Percentiles rank a stretch among this genome's conserved stretches.
phyloP scores from a whole-genome alignment of 2,329 filamentous ascomycete genomes.

The Ilyonectria destructans region DNA sequence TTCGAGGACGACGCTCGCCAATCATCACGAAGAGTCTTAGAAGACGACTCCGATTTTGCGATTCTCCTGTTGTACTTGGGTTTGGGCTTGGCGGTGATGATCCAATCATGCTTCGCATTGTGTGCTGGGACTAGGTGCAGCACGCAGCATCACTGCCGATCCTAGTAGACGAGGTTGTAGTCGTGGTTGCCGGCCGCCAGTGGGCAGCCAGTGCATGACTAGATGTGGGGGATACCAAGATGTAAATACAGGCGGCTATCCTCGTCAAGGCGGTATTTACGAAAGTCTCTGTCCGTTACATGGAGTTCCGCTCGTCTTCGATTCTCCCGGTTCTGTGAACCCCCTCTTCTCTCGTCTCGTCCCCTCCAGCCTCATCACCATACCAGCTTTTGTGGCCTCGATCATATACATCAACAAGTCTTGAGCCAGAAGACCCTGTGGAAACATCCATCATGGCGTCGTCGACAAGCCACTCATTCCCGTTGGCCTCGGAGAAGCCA shows the following conservation, averaged over 20 bases:
- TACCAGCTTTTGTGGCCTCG: background rate
- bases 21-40: constrained; percentile 43
- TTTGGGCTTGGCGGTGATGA: constrained; percentile 37
- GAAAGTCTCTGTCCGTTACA: constrained; percentile 14
- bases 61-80: constrained; percentile 35
- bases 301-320: constrained; percentile 26
- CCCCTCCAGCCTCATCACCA: constrained; percentile 20
- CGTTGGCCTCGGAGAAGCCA: constrained; percentile 60
- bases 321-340: constrained; percentile 42
- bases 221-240: constrained; percentile 39
- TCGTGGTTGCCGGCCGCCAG: constrained; percentile 32
- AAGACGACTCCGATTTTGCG: constrained; percentile 29
- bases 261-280: constrained; percentile 25
- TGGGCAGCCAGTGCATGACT: constrained; percentile 27
- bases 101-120: constrained; percentile 43
- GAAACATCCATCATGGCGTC: constrained; percentile 57
- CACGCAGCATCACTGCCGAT: constrained; percentile 24
- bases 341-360: constrained; percentile 17
- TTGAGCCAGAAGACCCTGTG: background rate
- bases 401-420: constrained; percentile 16
- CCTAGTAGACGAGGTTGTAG: constrained; percentile 36
- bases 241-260: constrained; percentile 48
- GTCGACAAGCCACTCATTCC: constrained; percentile 58
- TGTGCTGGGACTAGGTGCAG: constrained; percentile 32
- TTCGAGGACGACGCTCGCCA: constrained; percentile 48